A percentile compares a stretch with the other conserved stretches of the same genome.
Conservation (phyloP, 1,284 basidiomycete species). For the Tranzscheliella williamsii region DNA sequence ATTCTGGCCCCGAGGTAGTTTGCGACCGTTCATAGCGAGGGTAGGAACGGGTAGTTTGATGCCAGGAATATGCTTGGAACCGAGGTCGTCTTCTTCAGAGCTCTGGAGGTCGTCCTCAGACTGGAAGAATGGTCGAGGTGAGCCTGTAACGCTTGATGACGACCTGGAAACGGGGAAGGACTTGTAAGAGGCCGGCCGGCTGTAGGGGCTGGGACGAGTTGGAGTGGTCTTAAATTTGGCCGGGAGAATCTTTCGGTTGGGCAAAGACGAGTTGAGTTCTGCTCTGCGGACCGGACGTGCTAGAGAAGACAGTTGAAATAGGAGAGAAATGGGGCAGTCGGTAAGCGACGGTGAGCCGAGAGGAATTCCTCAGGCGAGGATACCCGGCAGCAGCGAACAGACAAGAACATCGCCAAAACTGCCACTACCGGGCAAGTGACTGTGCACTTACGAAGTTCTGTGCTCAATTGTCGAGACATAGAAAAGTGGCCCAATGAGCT, state of each 20-base stretch:
- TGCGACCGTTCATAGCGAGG: constrained; percentile 36
- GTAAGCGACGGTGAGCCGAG: no score
- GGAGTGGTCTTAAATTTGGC: constrained; percentile 24
- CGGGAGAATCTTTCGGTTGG: constrained; percentile 33
- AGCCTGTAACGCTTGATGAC: constrained; percentile 30
- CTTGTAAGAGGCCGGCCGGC: constrained; percentile 17
- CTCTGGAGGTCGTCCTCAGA: constrained; percentile 32
- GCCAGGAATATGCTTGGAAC: constrained; percentile 32
- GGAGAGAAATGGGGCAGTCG: not conserved
- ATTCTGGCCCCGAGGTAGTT: constrained; percentile 7
- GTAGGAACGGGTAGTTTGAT: constrained; percentile 45
- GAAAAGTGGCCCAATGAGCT: no score
- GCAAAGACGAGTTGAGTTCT: constrained; percentile 13
- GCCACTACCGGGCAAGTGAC: not conserved
- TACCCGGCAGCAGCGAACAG: not conserved
- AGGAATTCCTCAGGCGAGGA: no score
- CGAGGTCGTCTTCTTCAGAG: constrained; percentile 37
- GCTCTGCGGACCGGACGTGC: constrained; percentile 31
- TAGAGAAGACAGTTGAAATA: not conserved
- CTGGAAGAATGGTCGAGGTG: constrained; percentile 22
- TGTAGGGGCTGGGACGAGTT: constrained; percentile 16
- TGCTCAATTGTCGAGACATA: constrained; percentile 37
- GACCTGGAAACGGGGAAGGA: constrained; percentile 27
- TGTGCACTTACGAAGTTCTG: constrained; percentile 30
- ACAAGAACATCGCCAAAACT: not conserved